Evolutionary conservation across 1,284 basidiomycete genomes (phyloP).

Genomic region (Fomitopsis palustris): DNA sequence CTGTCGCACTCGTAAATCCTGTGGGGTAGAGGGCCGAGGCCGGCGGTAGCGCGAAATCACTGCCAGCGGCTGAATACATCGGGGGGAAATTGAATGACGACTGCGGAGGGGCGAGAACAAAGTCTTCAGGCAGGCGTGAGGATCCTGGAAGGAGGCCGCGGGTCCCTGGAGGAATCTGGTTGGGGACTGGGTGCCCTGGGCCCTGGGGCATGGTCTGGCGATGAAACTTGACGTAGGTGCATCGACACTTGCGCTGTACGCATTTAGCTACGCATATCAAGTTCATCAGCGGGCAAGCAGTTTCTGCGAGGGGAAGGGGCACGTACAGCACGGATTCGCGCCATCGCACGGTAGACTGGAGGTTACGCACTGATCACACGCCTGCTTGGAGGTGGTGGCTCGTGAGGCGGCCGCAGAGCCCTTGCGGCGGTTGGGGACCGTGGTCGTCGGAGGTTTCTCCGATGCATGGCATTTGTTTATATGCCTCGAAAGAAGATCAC

Average conservation of each 20-base stretch:
- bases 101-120: constrained; percentile 22
- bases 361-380: constrained; percentile 85
- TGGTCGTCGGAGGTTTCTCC: constrained; percentile 55
- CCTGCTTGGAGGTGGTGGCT: constrained; percentile 75
- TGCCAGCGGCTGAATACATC: constrained; percentile 15
- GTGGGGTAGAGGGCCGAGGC: constrained; percentile 14
- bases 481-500: constrained; percentile 84
- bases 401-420: constrained; percentile 58
- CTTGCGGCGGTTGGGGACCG: constrained; percentile 46
- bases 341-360: constrained; percentile 79
- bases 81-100: constrained; percentile 18
- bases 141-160: constrained; percentile 21
- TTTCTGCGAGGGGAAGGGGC: constrained; percentile 15
- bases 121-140: constrained; percentile 30
- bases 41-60: constrained; percentile 17
- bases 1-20: constrained; percentile 10
- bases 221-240: constrained; percentile 84
- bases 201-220: constrained; percentile 76
- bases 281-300: not conserved
- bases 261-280: constrained; percentile 65
- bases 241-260: constrained; percentile 66
- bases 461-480: constrained; percentile 86
- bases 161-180: constrained; percentile 16
- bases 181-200: constrained; percentile 50
- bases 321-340: constrained; percentile 75